phyloP scores from a whole-genome alignment of 78 protist species.

The Mastigamoeba balamuthi region DNA sequence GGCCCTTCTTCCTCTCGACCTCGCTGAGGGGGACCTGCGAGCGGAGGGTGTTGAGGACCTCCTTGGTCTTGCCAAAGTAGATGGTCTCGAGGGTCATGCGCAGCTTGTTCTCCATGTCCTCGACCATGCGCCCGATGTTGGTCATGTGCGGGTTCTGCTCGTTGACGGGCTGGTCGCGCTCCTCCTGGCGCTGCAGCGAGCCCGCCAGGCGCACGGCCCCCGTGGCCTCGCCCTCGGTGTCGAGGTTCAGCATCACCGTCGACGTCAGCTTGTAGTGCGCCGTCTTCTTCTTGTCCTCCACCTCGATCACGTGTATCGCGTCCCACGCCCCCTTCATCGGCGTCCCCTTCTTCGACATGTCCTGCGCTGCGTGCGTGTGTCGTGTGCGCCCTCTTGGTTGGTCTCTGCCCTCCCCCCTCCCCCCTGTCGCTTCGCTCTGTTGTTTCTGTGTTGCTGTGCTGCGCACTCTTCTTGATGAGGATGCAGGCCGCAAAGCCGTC shows the following conservation, averaged over 20 bases:
- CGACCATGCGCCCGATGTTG: conserved; percentile 92
- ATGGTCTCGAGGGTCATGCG: conserved; percentile 75
- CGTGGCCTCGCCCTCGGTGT: conserved; percentile 37
- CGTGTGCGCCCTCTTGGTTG: too few species aligned
- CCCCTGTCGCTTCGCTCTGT: not conserved
- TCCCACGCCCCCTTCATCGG: conserved; percentile 87
- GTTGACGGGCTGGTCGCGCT: conserved; percentile 16
- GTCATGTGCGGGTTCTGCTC: conserved; percentile 64
- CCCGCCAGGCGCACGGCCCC: conserved; percentile 78
- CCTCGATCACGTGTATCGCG: conserved; percentile 92
- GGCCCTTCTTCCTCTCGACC: too few species aligned
- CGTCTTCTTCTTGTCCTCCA: conserved; percentile 17
- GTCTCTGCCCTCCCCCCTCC: too few species aligned
- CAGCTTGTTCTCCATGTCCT: conserved; percentile 83
- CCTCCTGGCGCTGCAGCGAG: conserved; percentile 67
- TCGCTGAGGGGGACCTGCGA: too few species aligned
- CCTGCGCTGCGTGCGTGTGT: conserved; percentile 49
- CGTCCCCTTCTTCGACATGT: conserved; percentile 52
- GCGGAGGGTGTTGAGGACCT: too few species aligned
- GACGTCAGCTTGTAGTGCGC: conserved; percentile 82
- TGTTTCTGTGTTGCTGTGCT: not conserved
- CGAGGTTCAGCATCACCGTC: conserved; percentile 84
- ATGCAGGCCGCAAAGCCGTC: conserved; percentile 78
- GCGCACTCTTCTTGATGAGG: conserved; percentile 70
- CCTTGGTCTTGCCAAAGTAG: conserved; percentile 92